phyloP scores from a whole-genome alignment of 2,329 filamentous ascomycete species.

The Botrytis aclada region DNA sequence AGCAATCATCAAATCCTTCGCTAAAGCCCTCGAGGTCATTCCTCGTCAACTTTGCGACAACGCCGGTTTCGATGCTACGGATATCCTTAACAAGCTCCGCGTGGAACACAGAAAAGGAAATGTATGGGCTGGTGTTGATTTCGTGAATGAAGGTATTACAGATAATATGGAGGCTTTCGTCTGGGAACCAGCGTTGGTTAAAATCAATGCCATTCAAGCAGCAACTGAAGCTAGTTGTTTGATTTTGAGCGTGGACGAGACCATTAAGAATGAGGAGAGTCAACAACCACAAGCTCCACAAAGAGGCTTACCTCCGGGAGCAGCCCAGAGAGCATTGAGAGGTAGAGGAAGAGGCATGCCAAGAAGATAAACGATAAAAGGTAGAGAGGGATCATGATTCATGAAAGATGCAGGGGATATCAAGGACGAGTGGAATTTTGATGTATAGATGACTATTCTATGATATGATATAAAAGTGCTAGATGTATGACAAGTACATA shows the following conservation, averaged over 20 bases:
- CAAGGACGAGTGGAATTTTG: not conserved
- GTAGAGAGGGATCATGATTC: constrained; percentile 11
- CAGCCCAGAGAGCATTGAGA: constrained; percentile 83
- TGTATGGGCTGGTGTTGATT: constrained; percentile 95
- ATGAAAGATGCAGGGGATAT: constrained; percentile 15
- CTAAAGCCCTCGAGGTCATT: constrained; percentile 94
- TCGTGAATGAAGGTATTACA: constrained; percentile 82
- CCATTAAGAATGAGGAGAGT: constrained; percentile 96
- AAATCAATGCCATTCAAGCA: constrained; percentile 95
- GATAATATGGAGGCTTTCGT: constrained; percentile 96
- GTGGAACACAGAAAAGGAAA: constrained; percentile 95
- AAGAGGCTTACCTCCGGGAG: constrained; percentile 71
- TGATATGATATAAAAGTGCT: constrained; percentile 8
- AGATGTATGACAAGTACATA: constrained; percentile 10
- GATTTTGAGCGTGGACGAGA: constrained; percentile 96
- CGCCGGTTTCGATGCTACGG: constrained; percentile 95
- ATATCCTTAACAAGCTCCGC: constrained; percentile 92
- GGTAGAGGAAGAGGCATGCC: constrained; percentile 88
- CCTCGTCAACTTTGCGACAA: constrained; percentile 98
- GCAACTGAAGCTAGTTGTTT: constrained; percentile 93
- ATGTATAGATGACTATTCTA: constrained; percentile 4
- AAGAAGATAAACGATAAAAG: constrained; percentile 42
- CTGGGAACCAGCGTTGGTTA: constrained; percentile 94
- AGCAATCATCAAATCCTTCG: constrained; percentile 94
- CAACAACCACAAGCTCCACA: constrained; percentile 76